A percentile compares a stretch with the other conserved stretches of the same genome.
Conservation (phyloP, 768 basidiomycete species). For the Tricholoma flavovirens region DNA sequence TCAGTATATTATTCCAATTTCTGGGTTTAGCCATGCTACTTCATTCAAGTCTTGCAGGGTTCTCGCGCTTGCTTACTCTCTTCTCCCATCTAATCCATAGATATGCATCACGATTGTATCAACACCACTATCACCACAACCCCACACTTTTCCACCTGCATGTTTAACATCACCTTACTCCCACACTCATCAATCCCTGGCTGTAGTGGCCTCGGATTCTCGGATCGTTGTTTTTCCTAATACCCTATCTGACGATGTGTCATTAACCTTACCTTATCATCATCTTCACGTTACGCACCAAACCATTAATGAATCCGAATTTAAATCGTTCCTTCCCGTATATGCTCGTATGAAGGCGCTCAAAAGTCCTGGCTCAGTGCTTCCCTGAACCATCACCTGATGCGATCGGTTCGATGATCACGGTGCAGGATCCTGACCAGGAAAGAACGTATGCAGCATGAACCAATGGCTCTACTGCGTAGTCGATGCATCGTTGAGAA, state of each 20-base stretch:
- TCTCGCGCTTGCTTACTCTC: neutral
- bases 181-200: neutral
- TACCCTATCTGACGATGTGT: neutral
- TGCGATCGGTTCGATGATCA: neutral
- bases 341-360: neutral
- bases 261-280: constrained; percentile 1
- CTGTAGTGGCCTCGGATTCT: neutral
- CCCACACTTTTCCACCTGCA: neutral
- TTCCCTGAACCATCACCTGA: neutral
- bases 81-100: neutral
- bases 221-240: neutral
- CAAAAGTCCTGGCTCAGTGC: neutral
- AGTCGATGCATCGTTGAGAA: neutral
- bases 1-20: neutral
- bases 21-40: neutral
- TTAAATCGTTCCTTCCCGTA: neutral
- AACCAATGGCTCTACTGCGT: neutral
- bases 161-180: constrained; percentile 1
- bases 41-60: neutral
- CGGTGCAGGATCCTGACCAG: neutral
- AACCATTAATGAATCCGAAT: neutral
- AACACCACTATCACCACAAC: neutral
- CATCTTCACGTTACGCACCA: neutral
- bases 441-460: neutral
- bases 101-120: neutral